These are phyloP conservation scores for Solanum sitiens DNA, from an alignment of 257 asterid genomes.

Conservation along the genomic window DNA sequence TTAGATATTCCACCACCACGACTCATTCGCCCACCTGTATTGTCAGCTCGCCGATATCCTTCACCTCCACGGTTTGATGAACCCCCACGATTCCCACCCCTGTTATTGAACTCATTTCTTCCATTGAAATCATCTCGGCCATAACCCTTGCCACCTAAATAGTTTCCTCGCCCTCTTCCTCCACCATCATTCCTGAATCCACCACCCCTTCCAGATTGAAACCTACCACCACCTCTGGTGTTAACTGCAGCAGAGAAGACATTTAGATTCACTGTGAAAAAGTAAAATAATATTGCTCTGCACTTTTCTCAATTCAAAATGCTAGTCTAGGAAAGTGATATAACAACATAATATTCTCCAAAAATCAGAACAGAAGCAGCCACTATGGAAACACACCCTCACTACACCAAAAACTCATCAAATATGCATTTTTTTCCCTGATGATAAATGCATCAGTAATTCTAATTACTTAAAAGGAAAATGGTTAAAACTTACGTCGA, in stretches of 20 bases:
- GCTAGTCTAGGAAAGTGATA: neutral
- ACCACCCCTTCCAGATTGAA: constrained; percentile 51
- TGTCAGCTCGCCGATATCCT: constrained; percentile 42
- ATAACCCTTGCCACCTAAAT: constrained; percentile 59
- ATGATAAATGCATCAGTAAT: neutral
- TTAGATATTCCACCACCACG: constrained; percentile 43
- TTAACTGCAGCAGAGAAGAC: constrained; percentile 25
- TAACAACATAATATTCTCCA: neutral
- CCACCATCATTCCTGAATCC: constrained; percentile 91
- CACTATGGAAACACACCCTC: neutral
- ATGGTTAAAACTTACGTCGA: constrained; percentile 44
- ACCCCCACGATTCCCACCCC: constrained; percentile 58
- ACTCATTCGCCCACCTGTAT: constrained; percentile 9
- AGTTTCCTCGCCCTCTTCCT: constrained; percentile 64
- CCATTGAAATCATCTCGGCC: constrained; percentile 48
- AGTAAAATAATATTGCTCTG: neutral
- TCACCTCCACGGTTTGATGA: constrained; percentile 44
- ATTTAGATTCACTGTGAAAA: neutral
- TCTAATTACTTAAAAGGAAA: neutral
- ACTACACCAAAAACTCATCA: neutral
- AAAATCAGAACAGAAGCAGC: neutral
- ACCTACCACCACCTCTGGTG: constrained; percentile 51
- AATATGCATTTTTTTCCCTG: neutral
- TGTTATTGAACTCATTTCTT: constrained; percentile 46
- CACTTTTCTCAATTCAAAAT: neutral